Evolutionary conservation across 139 green algal genomes (phyloP).

Genomic region (Micractinium sp.): DNA sequence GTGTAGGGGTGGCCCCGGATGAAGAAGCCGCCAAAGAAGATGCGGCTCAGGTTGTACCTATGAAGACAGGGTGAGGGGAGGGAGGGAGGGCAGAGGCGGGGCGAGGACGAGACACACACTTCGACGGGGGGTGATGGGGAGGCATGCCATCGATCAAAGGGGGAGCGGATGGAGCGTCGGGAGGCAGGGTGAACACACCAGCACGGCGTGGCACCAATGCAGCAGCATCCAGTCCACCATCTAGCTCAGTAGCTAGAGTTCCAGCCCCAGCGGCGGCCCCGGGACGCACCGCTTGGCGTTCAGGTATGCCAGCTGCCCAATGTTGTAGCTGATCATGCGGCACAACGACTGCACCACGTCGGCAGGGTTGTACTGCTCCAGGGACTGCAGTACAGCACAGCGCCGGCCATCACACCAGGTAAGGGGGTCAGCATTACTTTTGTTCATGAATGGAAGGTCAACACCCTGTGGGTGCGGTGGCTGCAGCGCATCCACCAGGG

Average conservation of each 20-base stretch:
- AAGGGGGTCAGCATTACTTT: not conserved
- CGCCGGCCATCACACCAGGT: not conserved
- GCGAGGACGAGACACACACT: not conserved
- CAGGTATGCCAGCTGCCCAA: slow-evolving; percentile 89
- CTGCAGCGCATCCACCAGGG: no score
- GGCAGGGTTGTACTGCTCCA: slow-evolving; percentile 86
- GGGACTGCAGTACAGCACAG: slow-evolving; percentile 41
- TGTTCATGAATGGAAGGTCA: not conserved
- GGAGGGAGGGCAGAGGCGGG: not conserved
- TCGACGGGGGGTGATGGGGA: not conserved
- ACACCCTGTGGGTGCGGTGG: not conserved
- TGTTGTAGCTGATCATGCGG: slow-evolving; percentile 99
- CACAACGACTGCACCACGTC: slow-evolving; percentile 92
- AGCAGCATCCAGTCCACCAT: no score
- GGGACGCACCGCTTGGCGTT: slow-evolving; percentile 76
- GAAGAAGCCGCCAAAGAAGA: slow-evolving; percentile 99
- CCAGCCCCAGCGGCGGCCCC: not conserved
- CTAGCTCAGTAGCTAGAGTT: not conserved
- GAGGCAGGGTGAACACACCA: no score
- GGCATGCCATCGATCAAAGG: not conserved
- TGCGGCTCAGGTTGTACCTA: slow-evolving; percentile 84
- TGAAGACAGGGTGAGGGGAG: not conserved
- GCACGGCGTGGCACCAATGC: no score
- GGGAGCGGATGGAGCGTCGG: not conserved
- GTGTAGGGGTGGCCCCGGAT: slow-evolving; percentile 98